These are phyloP conservation scores for Fusarium bulbicola DNA, from an alignment of 2,329 filamentous ascomycete genomes.

Conservation along the genomic window DNA sequence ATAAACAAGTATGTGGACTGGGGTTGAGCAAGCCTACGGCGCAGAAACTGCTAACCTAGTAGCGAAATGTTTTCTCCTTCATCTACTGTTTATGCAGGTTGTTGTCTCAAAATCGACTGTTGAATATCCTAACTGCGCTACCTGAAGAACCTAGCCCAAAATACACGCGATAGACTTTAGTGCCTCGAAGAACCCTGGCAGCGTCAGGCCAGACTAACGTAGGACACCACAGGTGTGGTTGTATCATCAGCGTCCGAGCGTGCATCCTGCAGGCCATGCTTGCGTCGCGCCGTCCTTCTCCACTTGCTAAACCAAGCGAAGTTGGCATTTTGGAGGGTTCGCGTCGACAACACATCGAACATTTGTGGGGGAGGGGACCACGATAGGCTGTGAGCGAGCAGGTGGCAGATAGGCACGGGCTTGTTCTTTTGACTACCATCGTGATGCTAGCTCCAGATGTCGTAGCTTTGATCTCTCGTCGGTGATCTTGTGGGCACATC, in stretches of 20 bases:
- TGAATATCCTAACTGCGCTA: constrained; percentile 21
- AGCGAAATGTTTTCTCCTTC: constrained; percentile 10
- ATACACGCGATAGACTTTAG: constrained; percentile 28
- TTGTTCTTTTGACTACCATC: constrained; percentile 6
- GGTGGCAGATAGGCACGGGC: constrained; percentile 10
- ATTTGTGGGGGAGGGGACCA: constrained; percentile 33
- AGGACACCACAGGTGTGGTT: constrained; percentile 14
- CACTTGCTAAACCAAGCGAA: constrained; percentile 28
- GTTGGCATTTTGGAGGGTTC: constrained; percentile 31
- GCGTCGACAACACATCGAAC: constrained; percentile 27
- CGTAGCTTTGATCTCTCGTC: constrained; percentile 15
- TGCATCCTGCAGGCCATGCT: constrained; percentile 41
- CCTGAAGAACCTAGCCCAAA: constrained; percentile 27
- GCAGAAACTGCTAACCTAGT: constrained; percentile 4
- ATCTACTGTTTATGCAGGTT: constrained; percentile 5
- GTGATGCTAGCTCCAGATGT: constrained; percentile 10
- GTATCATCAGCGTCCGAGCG: constrained; percentile 34
- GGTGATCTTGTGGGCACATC: constrained; percentile 22
- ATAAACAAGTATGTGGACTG: neutral
- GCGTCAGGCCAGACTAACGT: constrained; percentile 1
- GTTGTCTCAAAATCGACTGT: constrained; percentile 29
- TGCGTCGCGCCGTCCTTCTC: constrained; percentile 35
- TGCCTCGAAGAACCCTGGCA: constrained; percentile 10
- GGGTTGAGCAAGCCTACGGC: constrained; percentile 7
- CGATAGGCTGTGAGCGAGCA: constrained; percentile 5